Evolutionary conservation across 1,284 basidiomycete genomes (phyloP).

Genomic region (Termitomyces sp.): DNA sequence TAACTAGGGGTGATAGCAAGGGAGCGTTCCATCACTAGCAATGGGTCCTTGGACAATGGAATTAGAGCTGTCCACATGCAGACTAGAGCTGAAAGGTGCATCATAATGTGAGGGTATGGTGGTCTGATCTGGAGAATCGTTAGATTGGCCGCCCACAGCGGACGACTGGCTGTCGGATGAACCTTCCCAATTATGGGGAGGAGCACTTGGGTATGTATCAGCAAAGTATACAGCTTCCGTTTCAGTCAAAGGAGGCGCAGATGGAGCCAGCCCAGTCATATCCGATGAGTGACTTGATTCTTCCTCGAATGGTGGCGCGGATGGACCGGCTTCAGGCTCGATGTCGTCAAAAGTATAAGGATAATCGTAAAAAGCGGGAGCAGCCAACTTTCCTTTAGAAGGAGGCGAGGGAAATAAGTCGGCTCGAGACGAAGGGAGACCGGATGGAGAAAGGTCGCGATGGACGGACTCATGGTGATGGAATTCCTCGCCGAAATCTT

Average conservation of each 20-base stretch:
- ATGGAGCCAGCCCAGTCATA: slow-evolving; percentile 23
- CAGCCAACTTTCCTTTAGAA: slow-evolving; percentile 37
- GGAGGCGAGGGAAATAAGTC: slow-evolving; percentile 37
- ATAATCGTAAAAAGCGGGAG: slow-evolving; percentile 36
- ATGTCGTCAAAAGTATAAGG: slow-evolving; percentile 37
- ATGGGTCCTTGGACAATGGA: slow-evolving; percentile 20
- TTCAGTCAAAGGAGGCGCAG: slow-evolving; percentile 28
- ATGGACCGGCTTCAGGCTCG: slow-evolving; percentile 34
- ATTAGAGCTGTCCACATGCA: slow-evolving; percentile 1
- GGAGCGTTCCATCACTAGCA: slow-evolving; percentile 24
- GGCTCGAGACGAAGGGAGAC: slow-evolving; percentile 26
- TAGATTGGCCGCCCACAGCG: not conserved
- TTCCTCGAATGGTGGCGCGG: slow-evolving; percentile 43
- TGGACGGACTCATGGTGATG: slow-evolving; percentile 1
- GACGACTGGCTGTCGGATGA: not conserved
- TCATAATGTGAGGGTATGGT: slow-evolving; percentile 7
- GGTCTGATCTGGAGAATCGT: not conserved
- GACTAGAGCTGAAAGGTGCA: slow-evolving; percentile 1
- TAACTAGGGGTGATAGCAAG: slow-evolving; percentile 27
- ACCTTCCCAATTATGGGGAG: slow-evolving; percentile 6
- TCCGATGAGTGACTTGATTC: slow-evolving; percentile 30
- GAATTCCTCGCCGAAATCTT: slow-evolving; percentile 23
- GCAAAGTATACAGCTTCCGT: slow-evolving; percentile 15
- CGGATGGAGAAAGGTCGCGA: slow-evolving; percentile 5
- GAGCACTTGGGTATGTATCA: slow-evolving; percentile 13